phyloP scores from a whole-genome alignment of 805 yeast genomes.

The Wickerhamiella spandovensis region DNA sequence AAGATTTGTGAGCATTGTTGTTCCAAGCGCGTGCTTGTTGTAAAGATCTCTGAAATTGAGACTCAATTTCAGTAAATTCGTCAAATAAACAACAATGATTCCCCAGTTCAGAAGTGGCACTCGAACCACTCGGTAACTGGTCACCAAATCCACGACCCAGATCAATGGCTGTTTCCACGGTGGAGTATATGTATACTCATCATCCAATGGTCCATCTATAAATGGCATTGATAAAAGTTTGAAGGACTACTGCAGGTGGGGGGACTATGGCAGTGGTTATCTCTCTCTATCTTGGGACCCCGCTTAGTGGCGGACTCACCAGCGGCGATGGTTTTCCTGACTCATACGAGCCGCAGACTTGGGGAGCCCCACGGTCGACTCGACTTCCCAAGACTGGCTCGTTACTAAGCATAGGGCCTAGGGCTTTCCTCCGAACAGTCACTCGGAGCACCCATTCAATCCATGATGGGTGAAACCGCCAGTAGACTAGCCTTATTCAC shows the following conservation, averaged over 20 bases:
- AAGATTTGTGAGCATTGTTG: conserved; percentile 68
- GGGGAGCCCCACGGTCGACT: too few relatives aligned
- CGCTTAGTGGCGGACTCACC: too few relatives aligned
- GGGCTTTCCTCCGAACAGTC: neutral
- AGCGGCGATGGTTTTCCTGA: too few relatives aligned
- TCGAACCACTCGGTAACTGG: conserved; percentile 13
- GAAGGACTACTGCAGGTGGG: too few relatives aligned
- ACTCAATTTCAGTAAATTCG: conserved; percentile 22
- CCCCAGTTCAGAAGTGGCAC: conserved; percentile 26
- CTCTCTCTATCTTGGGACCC: too few relatives aligned
- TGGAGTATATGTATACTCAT: neutral
- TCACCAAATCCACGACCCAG: neutral
- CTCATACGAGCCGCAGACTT: too few relatives aligned
- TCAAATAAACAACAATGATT: conserved; percentile 21
- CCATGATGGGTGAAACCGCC: neutral
- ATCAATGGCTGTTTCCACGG: neutral
- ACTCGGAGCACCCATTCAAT: neutral
- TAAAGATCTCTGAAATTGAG: conserved; percentile 30
- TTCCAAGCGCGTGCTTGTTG: conserved; percentile 50
- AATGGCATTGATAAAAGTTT: neutral
- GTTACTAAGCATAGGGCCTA: too few relatives aligned
- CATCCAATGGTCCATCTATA: neutral
- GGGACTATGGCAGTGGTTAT: too few relatives aligned
- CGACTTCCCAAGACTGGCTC: too few relatives aligned
- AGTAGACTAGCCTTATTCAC: conserved; percentile 22